Evolutionary conservation across 2,329 filamentous ascomycete genomes (phyloP).

Genomic region (Hymenoscyphus infarciens): DNA sequence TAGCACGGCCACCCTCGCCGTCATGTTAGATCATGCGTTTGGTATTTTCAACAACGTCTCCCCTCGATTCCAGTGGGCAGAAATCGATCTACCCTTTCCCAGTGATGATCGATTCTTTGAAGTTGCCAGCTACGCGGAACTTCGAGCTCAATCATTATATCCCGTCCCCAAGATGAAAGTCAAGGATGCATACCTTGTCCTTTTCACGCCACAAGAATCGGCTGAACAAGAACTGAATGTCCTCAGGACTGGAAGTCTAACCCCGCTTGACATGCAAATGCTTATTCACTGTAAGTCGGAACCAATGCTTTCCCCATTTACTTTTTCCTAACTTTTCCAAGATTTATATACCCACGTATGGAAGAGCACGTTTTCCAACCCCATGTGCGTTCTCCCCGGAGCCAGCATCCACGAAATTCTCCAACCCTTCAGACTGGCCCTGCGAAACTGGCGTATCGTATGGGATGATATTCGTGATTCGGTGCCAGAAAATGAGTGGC

Average conservation of each 20-base stretch:
- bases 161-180: slow-evolving; percentile 30
- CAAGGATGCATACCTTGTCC: slow-evolving; percentile 30
- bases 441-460: slow-evolving; percentile 31
- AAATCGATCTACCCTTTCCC: slow-evolving; percentile 32
- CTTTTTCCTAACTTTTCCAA: slow-evolving; percentile 14
- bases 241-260: slow-evolving; percentile 24
- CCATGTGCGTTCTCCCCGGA: slow-evolving; percentile 21
- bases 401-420: slow-evolving; percentile 20
- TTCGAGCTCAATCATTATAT: slow-evolving; percentile 18
- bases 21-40: slow-evolving; percentile 34
- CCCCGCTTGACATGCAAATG: slow-evolving; percentile 34
- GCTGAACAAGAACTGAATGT: slow-evolving; percentile 21
- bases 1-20: slow-evolving; percentile 27
- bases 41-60: slow-evolving; percentile 35
- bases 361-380: slow-evolving; percentile 30
- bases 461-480: slow-evolving; percentile 31
- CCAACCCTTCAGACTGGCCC: slow-evolving; percentile 28
- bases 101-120: slow-evolving; percentile 30
- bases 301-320: not conserved
- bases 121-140: slow-evolving; percentile 27
- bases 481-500: slow-evolving; percentile 26
- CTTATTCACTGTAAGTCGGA: slow-evolving; percentile 31
- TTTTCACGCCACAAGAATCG: slow-evolving; percentile 24
- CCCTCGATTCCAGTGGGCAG: slow-evolving; percentile 33
- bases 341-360: slow-evolving; percentile 34